Evolutionary conservation across 306 rosid genomes (phyloP).

Genomic region (Quillaja saponaria): DNA sequence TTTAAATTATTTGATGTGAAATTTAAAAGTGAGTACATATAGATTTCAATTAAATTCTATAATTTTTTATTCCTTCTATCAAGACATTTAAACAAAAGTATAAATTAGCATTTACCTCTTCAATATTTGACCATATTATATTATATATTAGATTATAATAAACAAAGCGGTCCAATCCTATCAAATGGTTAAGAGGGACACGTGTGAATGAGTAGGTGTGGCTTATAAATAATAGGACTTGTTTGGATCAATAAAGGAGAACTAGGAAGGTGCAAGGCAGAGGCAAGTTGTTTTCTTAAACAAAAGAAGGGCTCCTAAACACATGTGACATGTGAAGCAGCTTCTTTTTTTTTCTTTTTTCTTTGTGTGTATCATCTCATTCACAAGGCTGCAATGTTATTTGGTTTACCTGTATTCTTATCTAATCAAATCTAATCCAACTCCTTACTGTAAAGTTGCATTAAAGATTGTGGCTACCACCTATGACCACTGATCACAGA

Average conservation of each 20-base stretch:
- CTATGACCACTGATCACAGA: slow-evolving; percentile 31
- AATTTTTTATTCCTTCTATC: no score
- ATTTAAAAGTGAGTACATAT: no score
- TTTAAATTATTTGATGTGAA: no score
- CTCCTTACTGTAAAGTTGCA: slow-evolving; percentile 39
- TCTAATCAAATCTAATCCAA: slow-evolving; percentile 14
- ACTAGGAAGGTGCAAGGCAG: slow-evolving; percentile 27
- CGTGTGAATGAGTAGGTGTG: slow-evolving; percentile 50
- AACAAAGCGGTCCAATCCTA: slow-evolving; percentile 4
- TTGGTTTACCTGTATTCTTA: neutral
- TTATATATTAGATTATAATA: no score
- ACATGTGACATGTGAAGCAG: slow-evolving; percentile 56
- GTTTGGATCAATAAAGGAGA: slow-evolving; percentile 33
- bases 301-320: slow-evolving; percentile 26
- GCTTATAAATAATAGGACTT: slow-evolving; percentile 41
- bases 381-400: neutral
- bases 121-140: slow-evolving; percentile 32
- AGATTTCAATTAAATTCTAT: no score
- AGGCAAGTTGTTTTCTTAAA: slow-evolving; percentile 44
- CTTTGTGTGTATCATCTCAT: slow-evolving; percentile 30
- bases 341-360: no score
- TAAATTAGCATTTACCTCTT: no score
- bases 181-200: slow-evolving; percentile 28
- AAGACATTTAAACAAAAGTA: no score
- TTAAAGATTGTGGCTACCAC: slow-evolving; percentile 37